These are phyloP conservation scores for Colletotrichum higginsianum DNA, from an alignment of 2,329 filamentous ascomycete species.

Conservation along the genomic window DNA sequence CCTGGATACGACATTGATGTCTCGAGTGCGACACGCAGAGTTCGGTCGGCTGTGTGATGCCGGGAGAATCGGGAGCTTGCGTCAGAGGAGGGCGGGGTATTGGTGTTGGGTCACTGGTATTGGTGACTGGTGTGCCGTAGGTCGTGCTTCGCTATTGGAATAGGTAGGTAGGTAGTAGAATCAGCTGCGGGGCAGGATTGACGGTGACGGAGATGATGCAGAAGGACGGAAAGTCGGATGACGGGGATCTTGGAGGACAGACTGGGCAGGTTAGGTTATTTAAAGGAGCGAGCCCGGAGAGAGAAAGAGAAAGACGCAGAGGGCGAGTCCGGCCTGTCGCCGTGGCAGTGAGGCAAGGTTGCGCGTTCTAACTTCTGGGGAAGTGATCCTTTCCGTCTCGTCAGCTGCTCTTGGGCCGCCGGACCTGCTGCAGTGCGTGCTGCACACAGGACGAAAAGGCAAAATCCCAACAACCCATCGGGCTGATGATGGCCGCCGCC, in stretches of 20 bases:
- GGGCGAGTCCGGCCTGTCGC: background rate
- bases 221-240: conserved; percentile 8
- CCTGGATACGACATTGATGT: conserved; percentile 52
- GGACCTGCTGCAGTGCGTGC: background rate
- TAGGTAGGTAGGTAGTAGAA: background rate
- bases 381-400: conserved; percentile 15
- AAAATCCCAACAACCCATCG: conserved; percentile 8
- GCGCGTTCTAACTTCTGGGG: conserved; percentile 13
- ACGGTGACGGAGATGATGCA: conserved; percentile 4
- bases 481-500: conserved; percentile 20
- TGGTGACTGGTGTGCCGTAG: background rate
- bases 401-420: conserved; percentile 17
- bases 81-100: conserved; percentile 35
- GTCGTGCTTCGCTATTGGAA: background rate
- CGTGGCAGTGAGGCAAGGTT: conserved; percentile 14
- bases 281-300: background rate
- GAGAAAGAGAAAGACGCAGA: background rate
- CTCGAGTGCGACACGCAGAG: conserved; percentile 29
- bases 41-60: conserved; percentile 11
- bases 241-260: background rate
- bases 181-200: conserved; percentile 20
- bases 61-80: conserved; percentile 26
- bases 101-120: background rate
- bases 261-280: conserved; percentile 23
- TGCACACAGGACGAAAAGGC: conserved; percentile 1